Percentiles rank a stretch among this genome's conserved stretches.
phyloP scores from a whole-genome alignment of 2,329 filamentous ascomycete species.

The Trichoderma polysporum region DNA sequence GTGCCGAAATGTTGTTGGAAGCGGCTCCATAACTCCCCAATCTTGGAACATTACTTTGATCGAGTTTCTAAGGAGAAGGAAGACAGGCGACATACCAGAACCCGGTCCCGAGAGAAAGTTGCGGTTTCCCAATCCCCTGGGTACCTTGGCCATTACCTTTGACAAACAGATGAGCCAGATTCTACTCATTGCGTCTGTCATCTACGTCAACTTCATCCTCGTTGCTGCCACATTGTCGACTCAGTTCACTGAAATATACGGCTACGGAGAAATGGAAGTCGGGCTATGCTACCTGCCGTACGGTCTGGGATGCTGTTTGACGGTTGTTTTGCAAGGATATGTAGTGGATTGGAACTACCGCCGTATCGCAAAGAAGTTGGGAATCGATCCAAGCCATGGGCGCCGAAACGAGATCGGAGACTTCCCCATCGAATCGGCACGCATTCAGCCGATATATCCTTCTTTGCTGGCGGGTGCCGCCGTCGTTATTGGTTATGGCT shows the following conservation, averaged over 20 bases:
- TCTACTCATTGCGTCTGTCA: constrained; percentile 50
- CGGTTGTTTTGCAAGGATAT: constrained; percentile 56
- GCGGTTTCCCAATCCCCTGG: constrained; percentile 56
- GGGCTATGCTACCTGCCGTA: constrained; percentile 57
- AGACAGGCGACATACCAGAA: constrained; percentile 35
- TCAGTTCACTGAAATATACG: constrained; percentile 51
- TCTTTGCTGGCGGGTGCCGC: constrained; percentile 54
- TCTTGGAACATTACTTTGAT: constrained; percentile 58
- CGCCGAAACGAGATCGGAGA: constrained; percentile 51
- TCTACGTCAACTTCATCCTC: constrained; percentile 58
- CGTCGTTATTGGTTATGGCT: constrained; percentile 56
- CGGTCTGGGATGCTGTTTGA: constrained; percentile 49
- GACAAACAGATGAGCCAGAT: constrained; percentile 59
- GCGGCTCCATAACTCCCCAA: constrained; percentile 60
- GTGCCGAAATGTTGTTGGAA: constrained; percentile 58
- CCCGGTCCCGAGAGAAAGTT: constrained; percentile 42
- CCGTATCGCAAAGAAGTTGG: constrained; percentile 60
- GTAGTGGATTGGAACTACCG: constrained; percentile 68
- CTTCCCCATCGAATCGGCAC: constrained; percentile 56
- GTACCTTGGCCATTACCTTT: constrained; percentile 52
- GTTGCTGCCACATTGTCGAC: constrained; percentile 54
- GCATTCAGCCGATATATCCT: constrained; percentile 55
- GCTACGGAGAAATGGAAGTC: constrained; percentile 50
- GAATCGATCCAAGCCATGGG: constrained; percentile 60
- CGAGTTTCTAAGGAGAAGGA: constrained; percentile 45